These are phyloP conservation scores for Fusarium metavorans DNA, from an alignment of 2,329 filamentous ascomycete species.

Conservation along the genomic window DNA sequence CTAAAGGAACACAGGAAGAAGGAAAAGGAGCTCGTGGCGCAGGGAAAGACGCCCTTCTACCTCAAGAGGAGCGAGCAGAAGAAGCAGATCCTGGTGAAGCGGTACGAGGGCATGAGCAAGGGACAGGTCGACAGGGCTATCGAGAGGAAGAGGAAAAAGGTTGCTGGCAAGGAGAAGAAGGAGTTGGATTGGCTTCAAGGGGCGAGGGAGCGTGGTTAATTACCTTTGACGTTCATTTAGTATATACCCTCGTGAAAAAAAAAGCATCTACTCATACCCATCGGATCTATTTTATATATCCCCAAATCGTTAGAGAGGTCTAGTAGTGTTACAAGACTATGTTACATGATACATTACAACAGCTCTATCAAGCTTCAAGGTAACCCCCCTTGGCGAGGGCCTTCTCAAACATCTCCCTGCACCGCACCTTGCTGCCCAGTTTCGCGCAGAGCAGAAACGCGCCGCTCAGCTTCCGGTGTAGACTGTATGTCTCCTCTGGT, in stretches of 20 bases:
- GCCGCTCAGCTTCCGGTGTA: slow-evolving; percentile 95
- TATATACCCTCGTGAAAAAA: not conserved
- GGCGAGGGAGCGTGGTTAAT: slow-evolving; percentile 31
- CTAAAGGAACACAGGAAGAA: slow-evolving; percentile 80
- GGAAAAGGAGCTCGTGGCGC: slow-evolving; percentile 86
- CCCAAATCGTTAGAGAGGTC: slow-evolving; percentile 15
- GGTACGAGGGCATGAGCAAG: slow-evolving; percentile 86
- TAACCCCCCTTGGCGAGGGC: slow-evolving; percentile 58
- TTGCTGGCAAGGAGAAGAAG: slow-evolving; percentile 86
- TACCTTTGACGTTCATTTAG: not conserved
- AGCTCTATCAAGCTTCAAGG: slow-evolving; percentile 15
- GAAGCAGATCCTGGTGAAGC: slow-evolving; percentile 82
- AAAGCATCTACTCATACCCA: not conserved
- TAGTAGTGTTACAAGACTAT: slow-evolving; percentile 37
- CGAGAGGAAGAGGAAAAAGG: slow-evolving; percentile 90
- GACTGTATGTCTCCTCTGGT: slow-evolving; percentile 95
- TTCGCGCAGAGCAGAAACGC: slow-evolving; percentile 93
- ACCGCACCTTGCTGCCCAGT: slow-evolving; percentile 84
- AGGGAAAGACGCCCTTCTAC: slow-evolving; percentile 94
- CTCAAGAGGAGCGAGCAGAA: slow-evolving; percentile 94
- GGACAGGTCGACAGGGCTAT: slow-evolving; percentile 87
- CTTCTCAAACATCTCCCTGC: slow-evolving; percentile 81
- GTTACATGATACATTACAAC: slow-evolving; percentile 23
- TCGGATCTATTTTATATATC: slow-evolving; percentile 19
- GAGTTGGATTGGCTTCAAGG: slow-evolving; percentile 64